Evolutionary conservation across 2,329 filamentous ascomycete genomes (phyloP).

Genomic region (Pseudogymnoascus sp.): DNA sequence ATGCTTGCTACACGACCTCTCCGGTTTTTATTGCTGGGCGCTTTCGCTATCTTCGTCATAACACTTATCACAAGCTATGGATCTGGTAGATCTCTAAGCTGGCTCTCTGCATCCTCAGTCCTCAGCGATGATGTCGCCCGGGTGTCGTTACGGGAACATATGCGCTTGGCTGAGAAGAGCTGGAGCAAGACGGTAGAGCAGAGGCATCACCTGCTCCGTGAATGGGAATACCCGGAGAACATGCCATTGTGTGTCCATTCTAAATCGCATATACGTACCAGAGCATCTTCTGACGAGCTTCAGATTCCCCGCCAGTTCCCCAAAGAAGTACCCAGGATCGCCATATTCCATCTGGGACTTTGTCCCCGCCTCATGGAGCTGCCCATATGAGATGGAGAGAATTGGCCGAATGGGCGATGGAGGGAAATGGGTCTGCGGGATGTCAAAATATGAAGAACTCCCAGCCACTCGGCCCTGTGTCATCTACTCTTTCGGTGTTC

Average conservation of each 20-base stretch:
- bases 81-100: background rate
- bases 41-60: background rate
- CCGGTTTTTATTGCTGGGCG: background rate
- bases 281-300: background rate
- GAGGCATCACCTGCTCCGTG: constrained; percentile 22
- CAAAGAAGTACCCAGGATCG: constrained; percentile 16
- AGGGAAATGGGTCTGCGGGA: constrained; percentile 37
- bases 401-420: constrained; percentile 33
- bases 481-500: constrained; percentile 34
- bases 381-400: constrained; percentile 34
- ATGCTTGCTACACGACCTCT: background rate
- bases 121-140: background rate
- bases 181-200: constrained; percentile 27
- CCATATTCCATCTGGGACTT: constrained; percentile 35
- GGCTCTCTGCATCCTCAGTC: background rate
- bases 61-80: background rate
- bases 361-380: constrained; percentile 32
- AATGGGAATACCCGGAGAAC: constrained; percentile 20
- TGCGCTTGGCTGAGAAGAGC: constrained; percentile 17
- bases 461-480: constrained; percentile 21
- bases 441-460: constrained; percentile 29
- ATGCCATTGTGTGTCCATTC: constrained; percentile 20
- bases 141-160: background rate
- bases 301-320: constrained; percentile 20
- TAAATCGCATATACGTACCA: background rate